Conservation (phyloP, 805 yeast genomes). For the Kazachstania viticola region DNA sequence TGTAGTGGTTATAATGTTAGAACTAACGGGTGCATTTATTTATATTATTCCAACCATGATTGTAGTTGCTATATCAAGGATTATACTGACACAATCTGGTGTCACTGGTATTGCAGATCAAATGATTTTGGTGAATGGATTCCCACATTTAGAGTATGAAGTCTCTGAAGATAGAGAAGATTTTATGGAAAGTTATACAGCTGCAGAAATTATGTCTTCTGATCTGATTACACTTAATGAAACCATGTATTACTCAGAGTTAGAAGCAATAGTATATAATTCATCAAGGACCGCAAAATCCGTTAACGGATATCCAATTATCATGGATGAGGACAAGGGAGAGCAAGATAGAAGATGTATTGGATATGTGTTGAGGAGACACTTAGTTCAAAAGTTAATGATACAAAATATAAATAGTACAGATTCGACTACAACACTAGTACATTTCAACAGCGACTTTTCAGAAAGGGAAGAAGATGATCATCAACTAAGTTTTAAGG, state of each 20-base stretch:
- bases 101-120: constrained; percentile 84
- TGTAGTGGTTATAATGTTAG: constrained; percentile 92
- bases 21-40: constrained; percentile 86
- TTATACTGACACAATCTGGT: constrained; percentile 68
- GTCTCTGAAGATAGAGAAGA: constrained; percentile 53
- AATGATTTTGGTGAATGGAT: constrained; percentile 79
- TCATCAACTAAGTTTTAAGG: constrained; percentile 9
- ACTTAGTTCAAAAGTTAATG: constrained; percentile 14
- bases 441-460: constrained; percentile 4
- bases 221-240: constrained; percentile 18
- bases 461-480: no score
- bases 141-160: constrained; percentile 62
- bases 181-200: constrained; percentile 35
- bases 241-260: constrained; percentile 17
- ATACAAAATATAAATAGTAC: constrained; percentile 7
- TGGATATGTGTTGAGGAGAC: constrained; percentile 22
- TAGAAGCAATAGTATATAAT: constrained; percentile 16
- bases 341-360: constrained; percentile 30
- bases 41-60: constrained; percentile 95
- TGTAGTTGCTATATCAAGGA: constrained; percentile 78
- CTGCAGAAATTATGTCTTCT: constrained; percentile 53
- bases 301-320: constrained; percentile 43
- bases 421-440: constrained; percentile 20
- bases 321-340: constrained; percentile 30
- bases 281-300: constrained; percentile 23